Percentiles rank a stretch among this genome's conserved stretches.
These are phyloP conservation scores for Musa beccarii DNA, from an alignment of 176 grass and related monocot genomes.

Conservation along the genomic window DNA sequence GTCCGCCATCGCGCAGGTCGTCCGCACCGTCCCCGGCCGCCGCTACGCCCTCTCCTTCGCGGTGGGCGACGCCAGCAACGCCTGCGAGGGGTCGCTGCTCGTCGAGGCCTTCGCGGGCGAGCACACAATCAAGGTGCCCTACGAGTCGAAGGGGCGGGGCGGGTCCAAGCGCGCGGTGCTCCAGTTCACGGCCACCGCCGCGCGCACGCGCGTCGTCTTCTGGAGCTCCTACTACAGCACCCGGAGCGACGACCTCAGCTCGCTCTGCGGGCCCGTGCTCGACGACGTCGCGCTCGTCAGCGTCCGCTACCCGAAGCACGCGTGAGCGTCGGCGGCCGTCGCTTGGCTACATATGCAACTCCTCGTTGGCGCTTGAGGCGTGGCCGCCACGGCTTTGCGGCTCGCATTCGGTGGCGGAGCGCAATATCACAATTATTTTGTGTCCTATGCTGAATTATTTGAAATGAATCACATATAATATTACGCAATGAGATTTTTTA, in stretches of 20 bases:
- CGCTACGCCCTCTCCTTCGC: conserved; percentile 65
- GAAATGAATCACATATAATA: too few species aligned
- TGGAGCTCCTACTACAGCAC: conserved; percentile 73
- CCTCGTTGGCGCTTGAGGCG: background rate
- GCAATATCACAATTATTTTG: background rate
- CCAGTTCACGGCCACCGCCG: conserved; percentile 36
- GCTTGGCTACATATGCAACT: background rate
- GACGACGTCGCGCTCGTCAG: conserved; percentile 71
- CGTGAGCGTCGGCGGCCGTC: background rate
- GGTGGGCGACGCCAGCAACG: conserved; percentile 59
- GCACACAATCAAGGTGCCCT: conserved; percentile 42
- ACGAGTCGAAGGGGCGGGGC: conserved; percentile 50
- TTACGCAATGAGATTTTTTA: too few species aligned
- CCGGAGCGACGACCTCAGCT: conserved; percentile 76
- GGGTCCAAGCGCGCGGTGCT: conserved; percentile 52
- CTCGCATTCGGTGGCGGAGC: too few species aligned
- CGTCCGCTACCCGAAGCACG: conserved; percentile 35
- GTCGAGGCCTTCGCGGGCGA: conserved; percentile 69
- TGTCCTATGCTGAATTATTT: background rate
- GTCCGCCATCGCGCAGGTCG: conserved; percentile 61
- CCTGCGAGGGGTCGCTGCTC: conserved; percentile 55
- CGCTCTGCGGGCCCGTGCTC: conserved; percentile 77
- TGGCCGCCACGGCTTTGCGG: too few species aligned
- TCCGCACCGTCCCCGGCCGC: conserved; percentile 49
- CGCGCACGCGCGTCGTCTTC: conserved; percentile 66